These are phyloP conservation scores for Cryphonectria radicalis DNA, from an alignment of 2,329 filamentous ascomycete species.

Conservation along the genomic window DNA sequence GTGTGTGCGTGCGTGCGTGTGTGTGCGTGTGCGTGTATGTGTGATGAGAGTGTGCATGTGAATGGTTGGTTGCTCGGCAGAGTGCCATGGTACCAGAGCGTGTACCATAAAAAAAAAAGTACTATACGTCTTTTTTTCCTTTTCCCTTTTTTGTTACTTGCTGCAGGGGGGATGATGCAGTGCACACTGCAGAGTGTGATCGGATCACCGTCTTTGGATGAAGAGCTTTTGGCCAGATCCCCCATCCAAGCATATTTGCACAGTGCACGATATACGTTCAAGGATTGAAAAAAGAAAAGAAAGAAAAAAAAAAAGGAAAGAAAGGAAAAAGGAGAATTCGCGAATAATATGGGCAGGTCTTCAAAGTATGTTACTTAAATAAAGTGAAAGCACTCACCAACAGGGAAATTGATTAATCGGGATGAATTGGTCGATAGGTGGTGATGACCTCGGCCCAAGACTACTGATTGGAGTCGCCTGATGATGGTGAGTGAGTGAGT, in stretches of 20 bases:
- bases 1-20: slow-evolving; percentile 11
- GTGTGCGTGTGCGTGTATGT: background rate
- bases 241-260: background rate
- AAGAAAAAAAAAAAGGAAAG: background rate
- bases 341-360: background rate
- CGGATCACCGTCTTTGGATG: slow-evolving; percentile 22
- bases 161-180: slow-evolving; percentile 17
- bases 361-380: background rate
- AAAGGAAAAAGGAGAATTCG: background rate
- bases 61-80: background rate
- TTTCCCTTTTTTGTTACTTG: background rate
- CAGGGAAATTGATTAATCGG: background rate
- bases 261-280: background rate
- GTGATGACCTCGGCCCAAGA: background rate
- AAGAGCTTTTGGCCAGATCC: slow-evolving; percentile 23
- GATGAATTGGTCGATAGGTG: background rate
- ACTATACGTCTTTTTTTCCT: background rate
- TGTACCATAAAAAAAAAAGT: background rate
- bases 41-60: background rate
- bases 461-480: background rate
- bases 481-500: background rate
- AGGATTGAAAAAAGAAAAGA: background rate
- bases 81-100: background rate
- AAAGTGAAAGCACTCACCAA: background rate
- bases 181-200: slow-evolving; percentile 28